Base-by-base conservation (phyloP, 1,284 basidiomycete genomes). In the Rhodofomes roseus region DNA sequence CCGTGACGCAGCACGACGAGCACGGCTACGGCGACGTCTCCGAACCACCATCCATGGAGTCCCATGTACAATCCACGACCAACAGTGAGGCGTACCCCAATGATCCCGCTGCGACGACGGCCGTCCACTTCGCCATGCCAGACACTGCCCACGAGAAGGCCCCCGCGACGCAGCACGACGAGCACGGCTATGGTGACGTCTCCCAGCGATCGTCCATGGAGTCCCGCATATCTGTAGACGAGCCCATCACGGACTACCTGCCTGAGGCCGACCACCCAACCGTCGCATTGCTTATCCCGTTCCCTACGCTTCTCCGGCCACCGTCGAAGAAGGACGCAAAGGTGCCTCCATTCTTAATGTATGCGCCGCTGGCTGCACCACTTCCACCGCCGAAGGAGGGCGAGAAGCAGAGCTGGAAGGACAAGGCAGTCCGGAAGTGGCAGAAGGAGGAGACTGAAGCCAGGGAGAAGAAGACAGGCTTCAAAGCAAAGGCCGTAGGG, bases 381-480 rank as follows among this genome's bases (percentile, higher is more conserved):
- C 43, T 58, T 0, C 51, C 51, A 2, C 57, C 57, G 14, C 40
- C 27, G 9, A 48, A 34, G 22, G 57, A 58, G 52, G 57, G 57
- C 23, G 57, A 58, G 52, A 58, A 58, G 43, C 37, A 54, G 14
- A 54, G 57, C 52, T 37, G 14, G 39, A 58, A 36, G 25, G 41
- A 54, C 51, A 58, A 58, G 52, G 57, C 57, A 20, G 29, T 54
- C 23, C 57, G 52, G n/a, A 58, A 48, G 57, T 58, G 57, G 57
- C 57, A 58, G 57, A 58, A 54, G 31, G 57, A 58, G 43, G 57
- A 58, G 52, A n/a, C 41, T 2, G 52, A 54, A 29, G 57, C 57
- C n/a, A 23, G 52, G 18, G 57, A 46, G 57, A 58, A 54, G 41
- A 52, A 52, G 22, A 54, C 57, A 7, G 57, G 57, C 6, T 58